These are phyloP conservation scores for Globisporangium radiosum DNA, from an alignment of 352 stramenopile species.

Conservation along the genomic window DNA sequence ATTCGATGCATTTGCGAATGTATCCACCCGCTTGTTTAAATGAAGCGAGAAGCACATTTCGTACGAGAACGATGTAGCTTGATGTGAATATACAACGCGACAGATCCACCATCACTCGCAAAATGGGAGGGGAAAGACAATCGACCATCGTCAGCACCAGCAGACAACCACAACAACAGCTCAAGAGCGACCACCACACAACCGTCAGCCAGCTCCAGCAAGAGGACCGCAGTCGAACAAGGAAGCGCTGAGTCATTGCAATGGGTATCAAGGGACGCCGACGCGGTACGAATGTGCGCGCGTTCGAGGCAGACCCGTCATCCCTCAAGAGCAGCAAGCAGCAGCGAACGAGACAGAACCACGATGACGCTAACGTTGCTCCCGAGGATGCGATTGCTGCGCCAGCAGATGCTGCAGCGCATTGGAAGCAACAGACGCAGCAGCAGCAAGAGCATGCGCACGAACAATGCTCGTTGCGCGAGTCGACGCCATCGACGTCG, in stretches of 20 bases:
- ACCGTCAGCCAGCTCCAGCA: background rate
- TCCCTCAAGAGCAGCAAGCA: slow-evolving; percentile 17
- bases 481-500: background rate
- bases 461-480: background rate
- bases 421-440: background rate
- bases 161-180: background rate
- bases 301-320: slow-evolving; percentile 19
- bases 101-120: too few relatives aligned
- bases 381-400: background rate
- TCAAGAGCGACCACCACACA: background rate
- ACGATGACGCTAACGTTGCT: too few relatives aligned
- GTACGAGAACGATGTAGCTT: too few relatives aligned
- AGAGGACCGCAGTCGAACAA: too few relatives aligned
- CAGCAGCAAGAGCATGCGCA: background rate
- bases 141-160: background rate
- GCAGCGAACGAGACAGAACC: background rate
- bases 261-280: slow-evolving; percentile 72
- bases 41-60: too few relatives aligned
- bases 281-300: slow-evolving; percentile 18
- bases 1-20: too few relatives aligned
- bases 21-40: too few relatives aligned
- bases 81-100: too few relatives aligned
- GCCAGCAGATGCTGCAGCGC: background rate
- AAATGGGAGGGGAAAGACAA: too few relatives aligned
- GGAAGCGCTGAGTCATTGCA: too few relatives aligned